Evolutionary conservation across 1,284 basidiomycete genomes (phyloP), one percentile per base, ranked within the genome.

Genomic region (Naganishia sp.): DNA sequence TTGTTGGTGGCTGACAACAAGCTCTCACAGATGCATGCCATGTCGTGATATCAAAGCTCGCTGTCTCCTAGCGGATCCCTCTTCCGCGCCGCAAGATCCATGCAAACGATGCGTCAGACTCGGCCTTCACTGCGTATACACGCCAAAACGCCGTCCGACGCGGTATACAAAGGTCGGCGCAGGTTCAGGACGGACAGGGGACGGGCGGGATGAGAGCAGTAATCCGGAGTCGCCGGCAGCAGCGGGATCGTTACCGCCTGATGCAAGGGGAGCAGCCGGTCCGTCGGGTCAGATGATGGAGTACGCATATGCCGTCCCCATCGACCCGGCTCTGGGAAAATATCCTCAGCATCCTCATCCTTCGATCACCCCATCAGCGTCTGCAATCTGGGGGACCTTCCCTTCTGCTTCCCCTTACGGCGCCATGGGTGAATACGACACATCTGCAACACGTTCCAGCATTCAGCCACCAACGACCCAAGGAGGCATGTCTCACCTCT

Each of bases 21-120:
- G 39, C 10, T 39, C 13, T 28, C 15, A 2, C 45, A 61, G 58
- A 21, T 66, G 64, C 47, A 66, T 66, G 64, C 21, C 64, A 35
- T 66, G 64, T 31, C 45, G 64, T 15, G 55, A 55, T 17, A 66
- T 66, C 55, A 66, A 66, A 42, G 54, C 55, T 18, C 32, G 39
- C 21, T 66, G 64, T 31, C 54, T 66, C 10, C 51, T 66, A 0
- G 55, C 56, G 9, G 32, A 41, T 9, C 64, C 64, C 35, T 28
- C n/a, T 9, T 57, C 64, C n/a, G 64, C 11, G 6, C 64, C 64
- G 21, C 54, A 66, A 55, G 64, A 66, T 23, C 55, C 64, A 3
- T 66, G 64, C 49, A 43, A 57, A 28, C 46, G 64, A 21, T 66
- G 64, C 47, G 49, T 56, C 39, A 47, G 56, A 31, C 21, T 66